Evolutionary conservation across 371 early-diverging fungal genomes (phyloP).

Genomic region (Apophysomyces variabilis): DNA sequence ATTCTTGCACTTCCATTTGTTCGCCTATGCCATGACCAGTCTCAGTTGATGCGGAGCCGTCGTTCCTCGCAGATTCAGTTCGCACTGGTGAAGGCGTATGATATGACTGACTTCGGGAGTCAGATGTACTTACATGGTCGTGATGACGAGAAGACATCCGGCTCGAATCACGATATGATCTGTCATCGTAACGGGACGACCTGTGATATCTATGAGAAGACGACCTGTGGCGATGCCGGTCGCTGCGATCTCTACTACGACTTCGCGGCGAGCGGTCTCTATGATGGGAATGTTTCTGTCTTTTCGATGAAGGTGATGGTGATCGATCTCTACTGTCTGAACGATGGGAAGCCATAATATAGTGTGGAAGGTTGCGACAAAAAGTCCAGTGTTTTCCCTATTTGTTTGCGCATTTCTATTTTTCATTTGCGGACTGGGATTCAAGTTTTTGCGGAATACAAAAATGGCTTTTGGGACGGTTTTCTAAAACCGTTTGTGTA

Average conservation of each 20-base stretch:
- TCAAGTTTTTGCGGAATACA: too few relatives aligned
- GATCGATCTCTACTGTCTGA: constrained; percentile 45
- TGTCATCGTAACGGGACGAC: constrained; percentile 39
- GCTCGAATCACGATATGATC: constrained; percentile 32
- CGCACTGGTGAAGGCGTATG: constrained; percentile 19
- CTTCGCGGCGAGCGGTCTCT: constrained; percentile 36
- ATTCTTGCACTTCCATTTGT: constrained; percentile 1
- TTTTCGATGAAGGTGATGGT: constrained; percentile 44
- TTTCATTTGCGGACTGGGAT: too few relatives aligned
- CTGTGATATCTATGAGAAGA: constrained; percentile 39
- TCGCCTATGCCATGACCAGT: constrained; percentile 11
- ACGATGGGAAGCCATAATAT: constrained; percentile 38
- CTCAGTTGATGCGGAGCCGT: constrained; percentile 28
- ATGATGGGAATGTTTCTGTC: constrained; percentile 35
- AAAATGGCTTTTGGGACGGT: too few relatives aligned
- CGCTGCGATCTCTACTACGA: constrained; percentile 39
- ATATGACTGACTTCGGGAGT: constrained; percentile 40
- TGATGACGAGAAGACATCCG: constrained; percentile 29
- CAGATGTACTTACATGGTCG: constrained; percentile 50
- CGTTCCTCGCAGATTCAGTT: constrained; percentile 41
- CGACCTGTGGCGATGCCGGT: constrained; percentile 35
- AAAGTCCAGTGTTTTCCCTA: too few relatives aligned
- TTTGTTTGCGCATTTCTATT: too few relatives aligned
- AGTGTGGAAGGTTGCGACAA: neutral
- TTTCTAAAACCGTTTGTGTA: too few relatives aligned